phyloP scores from a whole-genome alignment of 164 flowering plant species.

The Protea cynaroides region DNA sequence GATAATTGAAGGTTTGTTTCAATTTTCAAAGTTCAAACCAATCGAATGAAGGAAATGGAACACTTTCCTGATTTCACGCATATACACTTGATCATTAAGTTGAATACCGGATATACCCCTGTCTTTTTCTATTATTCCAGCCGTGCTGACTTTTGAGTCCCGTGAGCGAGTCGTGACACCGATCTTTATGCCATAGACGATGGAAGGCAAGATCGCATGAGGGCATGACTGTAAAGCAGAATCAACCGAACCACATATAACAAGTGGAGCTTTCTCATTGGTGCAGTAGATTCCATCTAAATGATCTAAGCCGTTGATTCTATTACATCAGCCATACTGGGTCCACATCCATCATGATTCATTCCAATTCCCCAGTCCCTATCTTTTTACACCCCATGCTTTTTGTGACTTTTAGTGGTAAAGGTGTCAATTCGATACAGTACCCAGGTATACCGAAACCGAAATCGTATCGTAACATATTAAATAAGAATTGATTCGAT shows the following conservation, averaged over 20 bases:
- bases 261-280: neutral
- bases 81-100: neutral
- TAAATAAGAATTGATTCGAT: no score
- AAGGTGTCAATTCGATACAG: no score
- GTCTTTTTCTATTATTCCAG: neutral
- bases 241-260: neutral
- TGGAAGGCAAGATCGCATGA: neutral
- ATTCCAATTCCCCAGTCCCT: neutral
- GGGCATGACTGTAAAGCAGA: neutral
- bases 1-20: neutral
- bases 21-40: no score
- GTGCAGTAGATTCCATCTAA: neutral
- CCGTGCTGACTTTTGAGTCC: neutral
- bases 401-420: no score
- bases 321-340: no score
- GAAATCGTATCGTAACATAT: no score
- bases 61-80: neutral
- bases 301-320: no score
- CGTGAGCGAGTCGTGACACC: neutral
- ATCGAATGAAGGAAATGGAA: neutral
- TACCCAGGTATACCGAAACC: no score
- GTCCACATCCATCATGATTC: neutral
- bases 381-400: no score
- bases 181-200: neutral
- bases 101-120: neutral